Percentiles rank a stretch among this genome's conserved stretches.
phyloP scores from a whole-genome alignment of 108 stramenopile genomes.

The Aureococcus anophagefferens region DNA sequence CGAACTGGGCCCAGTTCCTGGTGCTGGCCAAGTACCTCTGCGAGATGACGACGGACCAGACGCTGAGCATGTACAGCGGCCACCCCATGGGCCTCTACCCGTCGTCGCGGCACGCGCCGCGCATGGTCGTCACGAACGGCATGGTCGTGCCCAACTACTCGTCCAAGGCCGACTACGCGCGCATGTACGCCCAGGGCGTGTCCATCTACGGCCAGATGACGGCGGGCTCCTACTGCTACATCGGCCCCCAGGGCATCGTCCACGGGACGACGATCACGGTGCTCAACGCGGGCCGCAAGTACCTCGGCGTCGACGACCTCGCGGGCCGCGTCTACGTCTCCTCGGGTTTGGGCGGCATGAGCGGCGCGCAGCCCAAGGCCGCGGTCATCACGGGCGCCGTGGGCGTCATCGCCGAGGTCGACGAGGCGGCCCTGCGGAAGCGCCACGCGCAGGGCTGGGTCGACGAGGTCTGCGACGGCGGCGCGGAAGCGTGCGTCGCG shows the following conservation, averaged over 20 bases:
- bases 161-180: conserved; percentile 2
- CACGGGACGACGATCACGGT: conserved; percentile 20
- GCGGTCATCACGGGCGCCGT: conserved; percentile 10
- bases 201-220: conserved; percentile 18
- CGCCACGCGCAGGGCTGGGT: no score
- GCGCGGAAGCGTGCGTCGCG: no score
- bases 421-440: no score
- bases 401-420: no score
- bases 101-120: background rate
- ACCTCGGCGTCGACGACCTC: background rate
- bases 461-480: no score
- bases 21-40: conserved; percentile 6
- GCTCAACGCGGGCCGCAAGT: conserved; percentile 10
- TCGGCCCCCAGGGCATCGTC: conserved; percentile 20
- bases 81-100: conserved; percentile 14
- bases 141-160: conserved; percentile 16
- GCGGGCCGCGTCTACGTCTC: conserved; percentile 3
- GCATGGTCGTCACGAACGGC: conserved; percentile 14
- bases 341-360: conserved; percentile 14
- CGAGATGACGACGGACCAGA: conserved; percentile 10
- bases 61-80: conserved; percentile 13
- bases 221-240: conserved; percentile 15
- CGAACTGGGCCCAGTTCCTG: conserved; percentile 17
- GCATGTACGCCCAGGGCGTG: conserved; percentile 17
- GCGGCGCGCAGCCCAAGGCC: conserved; percentile 16